Base-by-base conservation (phyloP, 202 grass and related monocot genomes). In the Schoenoplectus triqueter region DNA sequence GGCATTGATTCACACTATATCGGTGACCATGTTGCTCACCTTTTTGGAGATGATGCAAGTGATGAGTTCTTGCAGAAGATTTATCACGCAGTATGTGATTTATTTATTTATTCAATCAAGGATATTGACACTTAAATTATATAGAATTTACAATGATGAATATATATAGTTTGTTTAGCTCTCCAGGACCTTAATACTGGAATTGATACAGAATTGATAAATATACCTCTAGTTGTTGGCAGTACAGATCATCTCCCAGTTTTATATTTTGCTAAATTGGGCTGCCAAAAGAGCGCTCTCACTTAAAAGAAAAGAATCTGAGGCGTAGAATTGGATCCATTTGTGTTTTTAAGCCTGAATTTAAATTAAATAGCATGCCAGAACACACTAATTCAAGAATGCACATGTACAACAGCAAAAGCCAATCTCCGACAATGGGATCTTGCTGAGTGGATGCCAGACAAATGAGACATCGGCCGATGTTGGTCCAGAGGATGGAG, bases 361-460 rank as follows among this genome's bases (percentile, higher is more conserved):
- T n/a, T 1, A 69, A 69, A 11, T 15, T 66, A 2, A 59, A 11
- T 11, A 39, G 6, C 2, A 3, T 51, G 49, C 49, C 6, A 40
- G 45, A n/a, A 64, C n/a, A 15, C 8, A 22, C 42, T 47, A n/a
- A 51, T 50, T 67, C 9, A 31, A 31, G 3, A 8, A 56, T 76
- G 41, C 11, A 13, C 69, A 56, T 82, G 41, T 82, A 47, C 17
- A 66, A 66, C 47, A 69, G 48, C 4, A 83, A 5, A 68, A 83
- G 59, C 7, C 48, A 3, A 31, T 14, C 6, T 8, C n/a, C 15
- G 88, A 90, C 83, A 85, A 64, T 7, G 94, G 90, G 42, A 91
- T 92, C 72, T 90, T 97, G 22, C 90, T 94, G 45, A 97, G 92
- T 63, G 94, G 92, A 70, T 97, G 94, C 84, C 90, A 97, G 87